Evolutionary conservation across 192 early-diverging fungal genomes (phyloP), one percentile per base, ranked within the genome.

Genomic region (Diversispora epigaea): DNA sequence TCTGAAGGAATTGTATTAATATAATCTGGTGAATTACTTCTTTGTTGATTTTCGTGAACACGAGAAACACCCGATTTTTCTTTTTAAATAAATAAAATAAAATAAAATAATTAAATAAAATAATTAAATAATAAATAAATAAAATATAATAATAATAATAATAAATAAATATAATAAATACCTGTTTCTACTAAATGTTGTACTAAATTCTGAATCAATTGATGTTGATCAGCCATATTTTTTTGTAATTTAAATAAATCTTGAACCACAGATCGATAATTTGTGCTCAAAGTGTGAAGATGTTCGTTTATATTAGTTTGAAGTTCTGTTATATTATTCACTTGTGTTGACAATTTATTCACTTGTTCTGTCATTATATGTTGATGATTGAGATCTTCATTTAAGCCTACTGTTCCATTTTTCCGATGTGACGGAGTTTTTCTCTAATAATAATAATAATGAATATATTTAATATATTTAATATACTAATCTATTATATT

Each of bases 161-260:
- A 19, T 25, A 22, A 50, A 45, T 73, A 41, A 8, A 6, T 50
- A 1, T 39, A 4, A 12, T 3, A 56, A 70, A 22, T 64, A 86
- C 84, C 84, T 67, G 77, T 45, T 52, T 78, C 76, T 44, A 78
- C 78, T 21, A 87, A 61, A 39, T 79, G 74, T 19, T 65, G 69
- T 41, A 87, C 50, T 39, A 87, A 77, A 21, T 74, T 74, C 8
- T 82, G 81, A n/a, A 86, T 77, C n/a, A 88, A 44, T 64, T 77
- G 54, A 61, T 88, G 85, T 49, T 88, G 85, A 5, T 73, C 77
- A 49, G 69, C 64, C 78, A 88, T 79, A 63, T 75, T 84, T 64
- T 81, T 80, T 56, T 83, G 78, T 60, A 83, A 87, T 10, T 78
- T 73, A 9, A 54, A 50, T 7, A 88, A 58, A 75, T 88, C 82